Evolutionary conservation across 306 rosid species (phyloP).

Genomic region (Astragalus membranaceus): DNA sequence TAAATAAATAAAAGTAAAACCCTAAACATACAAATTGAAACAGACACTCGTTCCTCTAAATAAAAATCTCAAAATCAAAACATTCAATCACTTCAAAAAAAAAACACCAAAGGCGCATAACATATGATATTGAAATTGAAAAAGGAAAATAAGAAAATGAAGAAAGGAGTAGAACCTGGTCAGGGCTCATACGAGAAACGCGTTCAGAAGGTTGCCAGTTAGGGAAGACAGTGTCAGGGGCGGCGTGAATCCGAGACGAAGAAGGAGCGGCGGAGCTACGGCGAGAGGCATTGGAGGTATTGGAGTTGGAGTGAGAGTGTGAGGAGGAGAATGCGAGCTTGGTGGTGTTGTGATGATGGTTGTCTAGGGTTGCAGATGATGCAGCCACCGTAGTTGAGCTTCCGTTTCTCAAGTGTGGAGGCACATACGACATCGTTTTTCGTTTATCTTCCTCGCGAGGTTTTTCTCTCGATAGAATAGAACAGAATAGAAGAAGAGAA

Average conservation of each 20-base stretch:
- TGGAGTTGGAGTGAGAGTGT: constrained; percentile 6
- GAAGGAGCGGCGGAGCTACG: constrained; percentile 39
- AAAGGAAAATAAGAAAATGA: not conserved
- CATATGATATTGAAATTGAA: not conserved
- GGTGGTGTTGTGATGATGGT: constrained; percentile 25
- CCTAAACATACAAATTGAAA: constrained; percentile 18
- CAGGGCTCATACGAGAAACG: constrained; percentile 64
- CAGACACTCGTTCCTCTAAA: not conserved
- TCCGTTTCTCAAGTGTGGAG: constrained; percentile 69
- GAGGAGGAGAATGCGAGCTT: constrained; percentile 48
- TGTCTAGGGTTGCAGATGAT: constrained; percentile 37
- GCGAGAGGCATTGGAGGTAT: constrained; percentile 37
- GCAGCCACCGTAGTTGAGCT: constrained; percentile 40
- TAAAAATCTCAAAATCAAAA: not conserved
- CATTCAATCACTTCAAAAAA: not conserved
- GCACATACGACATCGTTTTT: constrained; percentile 79
- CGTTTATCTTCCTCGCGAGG: not conserved
- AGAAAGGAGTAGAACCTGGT: constrained; percentile 41
- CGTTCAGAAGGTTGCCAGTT: constrained; percentile 81
- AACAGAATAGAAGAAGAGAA: not conserved
- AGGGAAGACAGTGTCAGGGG: constrained; percentile 46
- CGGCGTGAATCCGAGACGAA: constrained; percentile 18
- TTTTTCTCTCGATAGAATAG: not conserved
- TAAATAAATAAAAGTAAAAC: not conserved
- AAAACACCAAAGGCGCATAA: not conserved